phyloP scores from a whole-genome alignment of 2,329 filamentous ascomycete genomes.

The Diaporthe sp. region DNA sequence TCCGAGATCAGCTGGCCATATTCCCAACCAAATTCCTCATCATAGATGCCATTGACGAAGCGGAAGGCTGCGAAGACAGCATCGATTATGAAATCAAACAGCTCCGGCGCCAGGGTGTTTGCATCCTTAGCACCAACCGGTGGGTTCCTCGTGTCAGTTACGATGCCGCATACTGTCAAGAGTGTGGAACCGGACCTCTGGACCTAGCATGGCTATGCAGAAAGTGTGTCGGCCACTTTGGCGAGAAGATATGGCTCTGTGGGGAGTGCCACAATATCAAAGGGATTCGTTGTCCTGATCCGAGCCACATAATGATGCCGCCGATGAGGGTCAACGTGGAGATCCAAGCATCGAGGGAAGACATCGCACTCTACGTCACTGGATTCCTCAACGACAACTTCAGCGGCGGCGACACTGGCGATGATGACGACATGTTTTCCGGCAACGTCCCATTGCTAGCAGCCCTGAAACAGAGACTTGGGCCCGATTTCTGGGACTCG shows the following conservation, averaged over 20 bases:
- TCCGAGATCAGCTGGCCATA: not conserved
- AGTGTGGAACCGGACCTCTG: not conserved
- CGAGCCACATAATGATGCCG: not conserved
- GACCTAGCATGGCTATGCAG: not conserved
- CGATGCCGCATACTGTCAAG: not conserved
- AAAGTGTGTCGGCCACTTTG: not conserved
- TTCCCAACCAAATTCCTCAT: not conserved
- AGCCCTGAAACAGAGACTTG: not conserved
- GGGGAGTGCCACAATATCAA: not conserved
- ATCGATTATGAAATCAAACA: not conserved
- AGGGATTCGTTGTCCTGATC: not conserved
- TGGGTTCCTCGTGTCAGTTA: not conserved
- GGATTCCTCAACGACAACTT: not conserved
- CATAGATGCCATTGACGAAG: not conserved
- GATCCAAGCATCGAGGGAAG: not conserved
- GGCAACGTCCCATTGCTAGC: not conserved
- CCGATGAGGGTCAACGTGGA: not conserved
- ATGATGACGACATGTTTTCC: not conserved
- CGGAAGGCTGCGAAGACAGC: not conserved
- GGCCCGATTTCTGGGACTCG: not conserved
- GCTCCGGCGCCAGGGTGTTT: not conserved
- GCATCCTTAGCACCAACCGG: not conserved
- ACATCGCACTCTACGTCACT: not conserved
- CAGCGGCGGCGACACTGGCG: not conserved
- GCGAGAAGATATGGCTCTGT: not conserved